Evolutionary conservation across 1,139 yeast species (phyloP).

Genomic region (Candida anutae): DNA sequence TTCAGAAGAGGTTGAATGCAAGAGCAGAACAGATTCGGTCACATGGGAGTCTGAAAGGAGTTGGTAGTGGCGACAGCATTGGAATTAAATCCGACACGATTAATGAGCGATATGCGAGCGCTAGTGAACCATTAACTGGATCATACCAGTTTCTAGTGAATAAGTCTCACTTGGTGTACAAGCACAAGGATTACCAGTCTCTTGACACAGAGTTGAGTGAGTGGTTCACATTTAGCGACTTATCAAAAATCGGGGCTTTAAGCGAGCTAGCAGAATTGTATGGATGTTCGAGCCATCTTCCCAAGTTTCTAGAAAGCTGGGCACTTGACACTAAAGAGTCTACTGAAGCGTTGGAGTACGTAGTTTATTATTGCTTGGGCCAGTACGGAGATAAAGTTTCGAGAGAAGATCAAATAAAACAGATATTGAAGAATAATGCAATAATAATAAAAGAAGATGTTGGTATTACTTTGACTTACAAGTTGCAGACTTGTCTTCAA

Average conservation of each 20-base stretch:
- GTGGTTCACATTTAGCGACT: slow-evolving; percentile 58
- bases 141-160: slow-evolving; percentile 23
- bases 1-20: slow-evolving; percentile 37
- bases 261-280: slow-evolving; percentile 3
- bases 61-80: slow-evolving; percentile 1
- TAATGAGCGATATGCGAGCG: neutral
- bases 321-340: slow-evolving; percentile 1
- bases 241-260: slow-evolving; percentile 21
- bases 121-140: neutral
- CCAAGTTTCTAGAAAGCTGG: neutral
- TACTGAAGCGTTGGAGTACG: slow-evolving; percentile 3
- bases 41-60: slow-evolving; percentile 3
- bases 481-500: neutral
- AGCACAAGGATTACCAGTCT: slow-evolving; percentile 30
- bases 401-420: slow-evolving; percentile 26
- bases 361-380: slow-evolving; percentile 38
- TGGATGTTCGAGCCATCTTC: no score
- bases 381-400: slow-evolving; percentile 22
- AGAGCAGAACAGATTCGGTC: slow-evolving; percentile 33
- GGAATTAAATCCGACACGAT: neutral
- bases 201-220: slow-evolving; percentile 46
- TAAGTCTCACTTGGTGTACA: slow-evolving; percentile 38
- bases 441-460: slow-evolving; percentile 1
- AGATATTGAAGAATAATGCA: slow-evolving; percentile 5
- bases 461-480: neutral